These are phyloP conservation scores for Mucor saturninus DNA, from an alignment of 371 early-diverging fungal species.

Conservation along the genomic window DNA sequence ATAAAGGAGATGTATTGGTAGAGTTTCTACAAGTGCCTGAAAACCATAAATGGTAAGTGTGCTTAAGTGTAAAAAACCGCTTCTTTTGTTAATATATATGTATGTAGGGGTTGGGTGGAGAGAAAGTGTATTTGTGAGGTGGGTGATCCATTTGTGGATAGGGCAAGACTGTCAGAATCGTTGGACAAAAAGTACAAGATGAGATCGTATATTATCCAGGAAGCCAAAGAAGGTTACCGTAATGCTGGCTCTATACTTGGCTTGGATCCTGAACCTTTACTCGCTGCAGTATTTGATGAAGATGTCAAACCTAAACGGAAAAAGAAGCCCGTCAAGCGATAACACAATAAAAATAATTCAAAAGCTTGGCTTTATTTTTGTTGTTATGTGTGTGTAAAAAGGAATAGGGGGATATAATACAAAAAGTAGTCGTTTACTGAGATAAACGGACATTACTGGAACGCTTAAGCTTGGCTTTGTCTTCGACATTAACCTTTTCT, in stretches of 20 bases:
- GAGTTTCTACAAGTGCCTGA: slow-evolving; percentile 30
- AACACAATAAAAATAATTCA: not conserved
- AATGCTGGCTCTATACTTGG: slow-evolving; percentile 37
- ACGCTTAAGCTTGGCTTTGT: slow-evolving; percentile 31
- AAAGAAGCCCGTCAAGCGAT: not conserved
- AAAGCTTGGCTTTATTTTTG: not conserved
- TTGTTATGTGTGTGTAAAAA: not conserved
- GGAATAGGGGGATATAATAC: not conserved
- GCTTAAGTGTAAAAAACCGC: not conserved
- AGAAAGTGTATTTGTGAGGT: slow-evolving; percentile 32
- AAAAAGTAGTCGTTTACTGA: not conserved
- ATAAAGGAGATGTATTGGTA: slow-evolving; percentile 14
- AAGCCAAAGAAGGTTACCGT: slow-evolving; percentile 48
- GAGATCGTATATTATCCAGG: slow-evolving; percentile 28
- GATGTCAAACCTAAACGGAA: slow-evolving; percentile 1
- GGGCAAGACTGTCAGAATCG: slow-evolving; percentile 34
- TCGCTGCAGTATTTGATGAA: slow-evolving; percentile 15
- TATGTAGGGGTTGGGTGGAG: slow-evolving; percentile 42
- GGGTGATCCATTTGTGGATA: slow-evolving; percentile 41
- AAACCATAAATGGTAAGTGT: slow-evolving; percentile 32
- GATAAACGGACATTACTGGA: slow-evolving; percentile 9
- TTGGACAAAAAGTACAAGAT: slow-evolving; percentile 29
- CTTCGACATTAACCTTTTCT: slow-evolving; percentile 38
- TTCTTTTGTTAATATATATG: too few species aligned
- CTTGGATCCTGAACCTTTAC: slow-evolving; percentile 29